These are phyloP conservation scores for Phytophthora melonis DNA, from an alignment of 352 stramenopile genomes.

Conservation along the genomic window DNA sequence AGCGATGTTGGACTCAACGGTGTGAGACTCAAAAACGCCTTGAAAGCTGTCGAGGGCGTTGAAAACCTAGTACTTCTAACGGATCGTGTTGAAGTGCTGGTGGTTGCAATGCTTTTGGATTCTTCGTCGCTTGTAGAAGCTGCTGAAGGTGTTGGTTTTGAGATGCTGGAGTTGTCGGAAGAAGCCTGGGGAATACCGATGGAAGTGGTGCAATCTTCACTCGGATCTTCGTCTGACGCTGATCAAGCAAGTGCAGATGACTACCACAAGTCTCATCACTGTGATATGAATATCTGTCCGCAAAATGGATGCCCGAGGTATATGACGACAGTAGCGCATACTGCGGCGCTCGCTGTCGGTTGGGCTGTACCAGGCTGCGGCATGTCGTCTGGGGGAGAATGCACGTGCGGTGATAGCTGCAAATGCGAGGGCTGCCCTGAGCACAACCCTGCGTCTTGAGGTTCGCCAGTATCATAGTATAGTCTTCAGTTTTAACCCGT, in stretches of 20 bases:
- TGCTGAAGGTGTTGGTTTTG: conserved; percentile 47
- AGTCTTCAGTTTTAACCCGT: conserved; percentile 13
- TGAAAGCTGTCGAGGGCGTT: conserved; percentile 65
- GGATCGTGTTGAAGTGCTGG: conserved; percentile 66
- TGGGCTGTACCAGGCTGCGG: conserved; percentile 84
- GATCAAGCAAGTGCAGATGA: conserved; percentile 9
- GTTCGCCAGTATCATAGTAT: conserved; percentile 9
- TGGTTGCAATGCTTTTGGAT: conserved; percentile 61
- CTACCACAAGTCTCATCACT: conserved; percentile 52
- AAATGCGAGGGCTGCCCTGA: conserved; percentile 80
- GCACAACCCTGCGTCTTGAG: conserved; percentile 66
- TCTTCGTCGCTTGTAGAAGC: conserved; percentile 49
- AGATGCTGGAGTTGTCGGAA: conserved; percentile 66
- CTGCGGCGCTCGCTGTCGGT: conserved; percentile 76
- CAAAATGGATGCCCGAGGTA: conserved; percentile 81
- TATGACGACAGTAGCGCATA: conserved; percentile 80
- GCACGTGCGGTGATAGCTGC: conserved; percentile 81
- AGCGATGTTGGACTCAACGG: conserved; percentile 41
- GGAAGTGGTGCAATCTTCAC: conserved; percentile 31
- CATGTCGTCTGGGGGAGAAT: conserved; percentile 83
- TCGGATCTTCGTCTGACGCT: conserved; percentile 20
- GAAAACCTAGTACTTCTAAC: conserved; percentile 68
- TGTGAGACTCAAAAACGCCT: conserved; percentile 33
- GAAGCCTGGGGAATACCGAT: conserved; percentile 51
- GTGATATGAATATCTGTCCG: conserved; percentile 68